Percentiles rank a stretch among this genome's conserved stretches.
These are phyloP conservation scores for Auricularia heimuer DNA, from an alignment of 768 basidiomycete species.

Conservation along the genomic window DNA sequence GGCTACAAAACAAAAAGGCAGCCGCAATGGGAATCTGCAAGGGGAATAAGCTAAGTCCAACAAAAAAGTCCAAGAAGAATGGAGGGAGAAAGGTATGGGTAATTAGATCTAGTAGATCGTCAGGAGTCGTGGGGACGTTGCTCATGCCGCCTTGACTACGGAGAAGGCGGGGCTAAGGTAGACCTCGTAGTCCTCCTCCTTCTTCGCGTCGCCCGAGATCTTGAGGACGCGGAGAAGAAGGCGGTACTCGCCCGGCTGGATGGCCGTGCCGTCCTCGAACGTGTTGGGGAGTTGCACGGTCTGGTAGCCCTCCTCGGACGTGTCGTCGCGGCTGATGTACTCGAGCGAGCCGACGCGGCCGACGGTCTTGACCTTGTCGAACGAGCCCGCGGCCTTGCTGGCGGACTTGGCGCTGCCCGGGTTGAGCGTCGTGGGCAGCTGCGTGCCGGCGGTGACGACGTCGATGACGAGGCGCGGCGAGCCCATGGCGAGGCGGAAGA, in stretches of 20 bases:
- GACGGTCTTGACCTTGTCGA: conserved; percentile 31
- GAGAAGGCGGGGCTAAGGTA: conserved; percentile 10
- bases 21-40: background rate
- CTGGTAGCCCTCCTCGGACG: background rate
- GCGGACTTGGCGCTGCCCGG: background rate
- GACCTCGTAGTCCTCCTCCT: conserved; percentile 11
- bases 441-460: conserved; percentile 2
- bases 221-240: conserved; percentile 5
- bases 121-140: background rate
- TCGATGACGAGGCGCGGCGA: conserved; percentile 4
- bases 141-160: background rate
- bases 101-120: no score
- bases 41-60: background rate
- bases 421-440: background rate
- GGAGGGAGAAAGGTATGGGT: background rate
- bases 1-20: background rate
- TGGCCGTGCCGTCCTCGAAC: conserved; percentile 1
- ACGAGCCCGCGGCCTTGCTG: conserved; percentile 18
- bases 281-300: background rate
- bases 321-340: conserved; percentile 35
- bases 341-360: conserved; percentile 39
- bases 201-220: conserved; percentile 1
- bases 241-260: conserved; percentile 4
- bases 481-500: conserved; percentile 14
- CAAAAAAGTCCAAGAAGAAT: background rate